These are phyloP conservation scores for Boletellus emodensis DNA, from an alignment of 768 basidiomycete species.

Conservation along the genomic window DNA sequence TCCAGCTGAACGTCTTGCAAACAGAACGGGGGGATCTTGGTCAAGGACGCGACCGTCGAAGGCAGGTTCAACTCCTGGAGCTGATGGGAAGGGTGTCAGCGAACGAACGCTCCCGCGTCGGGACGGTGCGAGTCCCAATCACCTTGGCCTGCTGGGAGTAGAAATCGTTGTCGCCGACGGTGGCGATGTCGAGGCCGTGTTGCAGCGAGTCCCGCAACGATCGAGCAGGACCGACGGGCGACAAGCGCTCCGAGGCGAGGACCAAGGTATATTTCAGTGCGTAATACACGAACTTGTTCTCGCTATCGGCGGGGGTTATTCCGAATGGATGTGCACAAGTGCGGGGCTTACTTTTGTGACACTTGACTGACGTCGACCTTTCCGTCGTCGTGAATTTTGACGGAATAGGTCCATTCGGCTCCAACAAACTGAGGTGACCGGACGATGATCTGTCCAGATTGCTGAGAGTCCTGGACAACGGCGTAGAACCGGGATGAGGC, in stretches of 20 bases:
- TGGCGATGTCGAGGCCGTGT: constrained; percentile 67
- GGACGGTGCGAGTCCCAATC: constrained; percentile 1
- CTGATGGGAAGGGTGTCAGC: constrained; percentile 35
- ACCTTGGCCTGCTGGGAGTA: constrained; percentile 92
- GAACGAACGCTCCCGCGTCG: not conserved
- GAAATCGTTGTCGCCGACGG: constrained; percentile 95
- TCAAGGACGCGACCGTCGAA: constrained; percentile 58
- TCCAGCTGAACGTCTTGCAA: constrained; percentile 63
- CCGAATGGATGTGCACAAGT: not conserved
- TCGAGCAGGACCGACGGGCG: constrained; percentile 36
- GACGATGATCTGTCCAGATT: constrained; percentile 54
- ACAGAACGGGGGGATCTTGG: constrained; percentile 71
- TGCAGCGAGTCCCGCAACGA: constrained; percentile 40
- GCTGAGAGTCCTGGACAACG: constrained; percentile 44
- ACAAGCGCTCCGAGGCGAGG: constrained; percentile 53
- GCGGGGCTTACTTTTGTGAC: constrained; percentile 21
- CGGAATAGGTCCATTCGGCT: constrained; percentile 71
- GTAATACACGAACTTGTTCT: constrained; percentile 91
- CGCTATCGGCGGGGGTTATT: constrained; percentile 34
- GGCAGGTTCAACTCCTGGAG: constrained; percentile 60
- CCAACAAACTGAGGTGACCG: constrained; percentile 88
- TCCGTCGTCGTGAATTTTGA: constrained; percentile 36
- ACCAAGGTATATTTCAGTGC: constrained; percentile 76
- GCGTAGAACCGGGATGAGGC: constrained; percentile 95
- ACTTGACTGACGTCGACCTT: constrained; percentile 21